These are phyloP conservation scores for Coemansia guatemalensis DNA, from an alignment of 192 early-diverging fungal genomes.

Conservation along the genomic window DNA sequence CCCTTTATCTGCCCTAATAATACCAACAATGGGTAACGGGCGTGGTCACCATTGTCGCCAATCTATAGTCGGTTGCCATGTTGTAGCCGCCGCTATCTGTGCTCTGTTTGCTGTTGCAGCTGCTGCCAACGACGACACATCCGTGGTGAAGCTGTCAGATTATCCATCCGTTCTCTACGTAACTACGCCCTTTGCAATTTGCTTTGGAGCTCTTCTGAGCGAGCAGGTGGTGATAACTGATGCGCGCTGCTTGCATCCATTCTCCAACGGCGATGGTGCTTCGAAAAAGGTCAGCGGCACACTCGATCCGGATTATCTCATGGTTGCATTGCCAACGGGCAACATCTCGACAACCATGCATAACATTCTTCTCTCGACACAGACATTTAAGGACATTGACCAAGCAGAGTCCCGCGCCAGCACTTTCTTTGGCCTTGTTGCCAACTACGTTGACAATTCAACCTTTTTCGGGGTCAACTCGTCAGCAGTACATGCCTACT, in stretches of 20 bases:
- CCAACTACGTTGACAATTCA: slow-evolving; percentile 40
- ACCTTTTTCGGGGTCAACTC: slow-evolving; percentile 42
- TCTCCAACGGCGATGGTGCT: slow-evolving; percentile 32
- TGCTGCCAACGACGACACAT: slow-evolving; percentile 3
- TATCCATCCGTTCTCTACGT: slow-evolving; percentile 45
- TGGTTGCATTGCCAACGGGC: slow-evolving; percentile 40
- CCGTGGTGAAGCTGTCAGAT: slow-evolving; percentile 29
- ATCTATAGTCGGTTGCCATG: slow-evolving; percentile 2
- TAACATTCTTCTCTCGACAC: slow-evolving; percentile 43
- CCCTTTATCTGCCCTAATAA: no score
- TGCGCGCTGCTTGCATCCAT: slow-evolving; percentile 50
- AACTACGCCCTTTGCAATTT: slow-evolving; percentile 37
- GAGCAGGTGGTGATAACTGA: slow-evolving; percentile 41
- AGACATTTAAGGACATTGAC: slow-evolving; percentile 25
- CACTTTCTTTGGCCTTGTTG: slow-evolving; percentile 42
- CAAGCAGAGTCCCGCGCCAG: slow-evolving; percentile 34
- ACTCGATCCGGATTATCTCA: slow-evolving; percentile 41
- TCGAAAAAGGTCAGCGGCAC: slow-evolving; percentile 23
- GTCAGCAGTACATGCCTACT: slow-evolving; percentile 46
- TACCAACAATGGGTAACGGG: no score
- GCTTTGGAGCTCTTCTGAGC: slow-evolving; percentile 44
- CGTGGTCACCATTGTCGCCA: no score
- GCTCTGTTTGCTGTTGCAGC: slow-evolving; percentile 4
- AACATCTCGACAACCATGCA: slow-evolving; percentile 43
- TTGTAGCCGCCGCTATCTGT: slow-evolving; percentile 5